Evolutionary conservation across 148 eudicot genomes (phyloP).

Genomic region (Arbutus unedo): DNA sequence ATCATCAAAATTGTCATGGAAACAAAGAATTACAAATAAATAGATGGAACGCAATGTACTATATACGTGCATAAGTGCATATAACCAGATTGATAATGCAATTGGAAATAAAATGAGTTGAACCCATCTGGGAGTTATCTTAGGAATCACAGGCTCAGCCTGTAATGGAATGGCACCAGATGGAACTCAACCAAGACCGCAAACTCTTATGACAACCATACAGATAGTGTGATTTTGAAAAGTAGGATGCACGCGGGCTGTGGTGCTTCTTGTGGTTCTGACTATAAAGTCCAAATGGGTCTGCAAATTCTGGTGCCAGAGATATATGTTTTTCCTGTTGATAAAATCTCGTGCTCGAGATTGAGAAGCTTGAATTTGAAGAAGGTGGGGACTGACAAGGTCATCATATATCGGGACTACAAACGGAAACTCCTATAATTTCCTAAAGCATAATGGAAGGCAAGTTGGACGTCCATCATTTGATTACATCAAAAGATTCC

Average conservation of each 20-base stretch:
- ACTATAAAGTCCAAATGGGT: too few relatives aligned
- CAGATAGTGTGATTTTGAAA: neutral
- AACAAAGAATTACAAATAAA: neutral
- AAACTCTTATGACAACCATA: neutral
- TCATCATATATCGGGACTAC: neutral
- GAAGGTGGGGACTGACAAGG: neutral
- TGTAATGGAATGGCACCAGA: neutral
- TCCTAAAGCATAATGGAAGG: neutral
- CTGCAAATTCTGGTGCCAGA: neutral
- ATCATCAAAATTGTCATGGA: neutral
- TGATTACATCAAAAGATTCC: neutral
- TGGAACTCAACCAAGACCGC: neutral
- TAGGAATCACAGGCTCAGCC: neutral
- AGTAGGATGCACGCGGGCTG: neutral
- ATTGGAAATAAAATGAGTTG: neutral
- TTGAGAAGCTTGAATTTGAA: neutral
- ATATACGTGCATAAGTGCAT: neutral
- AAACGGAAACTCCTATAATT: neutral
- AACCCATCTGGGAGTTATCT: neutral
- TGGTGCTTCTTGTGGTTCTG: too few relatives aligned
- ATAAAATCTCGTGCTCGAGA: neutral
- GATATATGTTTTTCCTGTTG: neutral
- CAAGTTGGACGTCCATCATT: neutral
- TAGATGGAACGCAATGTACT: neutral
- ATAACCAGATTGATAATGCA: neutral